Conservation (phyloP, 208 protist genomes). For the Jaenimonas drosophilae region DNA sequence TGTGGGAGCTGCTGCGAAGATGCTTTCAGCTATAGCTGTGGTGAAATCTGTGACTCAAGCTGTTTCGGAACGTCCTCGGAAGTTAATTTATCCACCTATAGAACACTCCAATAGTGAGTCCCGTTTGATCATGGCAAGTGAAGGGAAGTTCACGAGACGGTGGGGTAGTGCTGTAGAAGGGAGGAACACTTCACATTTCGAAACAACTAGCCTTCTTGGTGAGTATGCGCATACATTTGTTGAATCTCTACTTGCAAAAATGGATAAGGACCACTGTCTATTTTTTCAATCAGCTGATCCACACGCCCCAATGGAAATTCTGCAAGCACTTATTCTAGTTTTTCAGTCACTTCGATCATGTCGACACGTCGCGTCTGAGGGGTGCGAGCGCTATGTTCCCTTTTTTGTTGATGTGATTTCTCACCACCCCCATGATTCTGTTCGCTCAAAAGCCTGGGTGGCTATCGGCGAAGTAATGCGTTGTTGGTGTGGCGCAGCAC, state of each 20-base stretch:
- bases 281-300: conserved; percentile 63
- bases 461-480: conserved; percentile 28
- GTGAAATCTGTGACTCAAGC: background rate
- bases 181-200: conserved; percentile 7
- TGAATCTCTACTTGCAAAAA: conserved; percentile 27
- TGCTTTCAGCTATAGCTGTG: conserved; percentile 27
- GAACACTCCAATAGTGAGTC: conserved; percentile 4
- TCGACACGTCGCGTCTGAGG: conserved; percentile 10
- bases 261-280: conserved; percentile 39
- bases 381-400: conserved; percentile 15
- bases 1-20: conserved; percentile 43
- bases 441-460: conserved; percentile 25
- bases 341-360: conserved; percentile 12
- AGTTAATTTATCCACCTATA: conserved; percentile 67
- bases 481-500: conserved; percentile 36
- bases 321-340: conserved; percentile 19
- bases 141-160: conserved; percentile 46
- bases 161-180: conserved; percentile 42
- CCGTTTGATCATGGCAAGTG: conserved; percentile 23
- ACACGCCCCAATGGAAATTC: conserved; percentile 44
- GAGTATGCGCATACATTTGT: conserved; percentile 39
- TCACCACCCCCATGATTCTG: conserved; percentile 14
- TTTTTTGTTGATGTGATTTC: conserved; percentile 21
- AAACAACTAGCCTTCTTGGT: conserved; percentile 12
- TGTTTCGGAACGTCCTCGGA: conserved; percentile 2